These are phyloP conservation scores for Trichoderma oligosporum DNA, from an alignment of 2,329 filamentous ascomycete genomes.

Conservation along the genomic window DNA sequence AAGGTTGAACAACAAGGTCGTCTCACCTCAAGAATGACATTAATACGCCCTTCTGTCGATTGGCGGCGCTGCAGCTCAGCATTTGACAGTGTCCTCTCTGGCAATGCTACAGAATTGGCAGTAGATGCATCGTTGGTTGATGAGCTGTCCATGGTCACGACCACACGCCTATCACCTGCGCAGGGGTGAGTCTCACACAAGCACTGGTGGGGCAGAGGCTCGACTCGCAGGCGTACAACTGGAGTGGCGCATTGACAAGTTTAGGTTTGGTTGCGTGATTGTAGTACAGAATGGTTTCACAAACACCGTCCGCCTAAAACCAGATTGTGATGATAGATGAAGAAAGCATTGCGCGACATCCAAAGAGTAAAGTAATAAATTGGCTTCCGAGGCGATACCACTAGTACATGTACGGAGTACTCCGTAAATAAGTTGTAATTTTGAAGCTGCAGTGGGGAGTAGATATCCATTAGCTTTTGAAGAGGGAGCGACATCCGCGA, in stretches of 20 bases:
- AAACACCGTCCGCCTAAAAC: not conserved
- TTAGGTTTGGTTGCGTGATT: slow-evolving; percentile 14
- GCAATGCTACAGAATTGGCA: slow-evolving; percentile 2
- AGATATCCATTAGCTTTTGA: slow-evolving; percentile 4
- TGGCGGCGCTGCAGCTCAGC: slow-evolving; percentile 26
- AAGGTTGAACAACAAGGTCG: not conserved
- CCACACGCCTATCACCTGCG: not conserved
- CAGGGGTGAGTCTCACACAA: slow-evolving; percentile 14
- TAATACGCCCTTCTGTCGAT: slow-evolving; percentile 41
- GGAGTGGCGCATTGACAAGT: slow-evolving; percentile 2
- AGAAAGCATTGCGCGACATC: not conserved
- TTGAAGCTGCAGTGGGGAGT: not conserved
- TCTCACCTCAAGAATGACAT: slow-evolving; percentile 46
- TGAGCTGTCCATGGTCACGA: slow-evolving; percentile 7
- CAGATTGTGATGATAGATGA: not conserved
- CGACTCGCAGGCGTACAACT: not conserved
- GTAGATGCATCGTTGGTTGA: slow-evolving; percentile 4
- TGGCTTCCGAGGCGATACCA: not conserved
- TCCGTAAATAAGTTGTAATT: not conserved
- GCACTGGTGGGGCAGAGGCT: slow-evolving; percentile 1
- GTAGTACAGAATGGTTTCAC: slow-evolving; percentile 8
- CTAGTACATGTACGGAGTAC: slow-evolving; percentile 1
- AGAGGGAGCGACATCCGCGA: slow-evolving; percentile 13
- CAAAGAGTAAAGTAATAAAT: not conserved
- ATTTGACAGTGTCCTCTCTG: slow-evolving; percentile 23